These are phyloP conservation scores for Amaranthus hypochondriacus DNA, from an alignment of 148 eudicot species.

Conservation along the genomic window DNA sequence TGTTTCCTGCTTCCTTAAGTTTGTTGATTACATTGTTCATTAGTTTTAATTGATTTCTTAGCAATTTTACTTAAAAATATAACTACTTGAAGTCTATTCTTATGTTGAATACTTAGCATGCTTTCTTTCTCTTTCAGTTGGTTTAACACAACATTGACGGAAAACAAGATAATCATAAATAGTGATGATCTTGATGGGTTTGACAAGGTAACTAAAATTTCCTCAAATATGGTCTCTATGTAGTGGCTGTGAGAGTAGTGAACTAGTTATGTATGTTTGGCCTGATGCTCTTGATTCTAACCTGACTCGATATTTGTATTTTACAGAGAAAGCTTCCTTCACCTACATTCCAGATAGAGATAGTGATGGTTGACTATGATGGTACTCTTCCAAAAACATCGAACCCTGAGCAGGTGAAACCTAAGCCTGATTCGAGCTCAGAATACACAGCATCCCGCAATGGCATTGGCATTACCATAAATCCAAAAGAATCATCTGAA, in stretches of 20 bases:
- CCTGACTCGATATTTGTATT: background rate
- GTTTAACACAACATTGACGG: slow-evolving; percentile 86
- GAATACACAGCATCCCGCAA: slow-evolving; percentile 29
- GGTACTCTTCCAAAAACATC: slow-evolving; percentile 40
- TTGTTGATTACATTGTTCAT: background rate
- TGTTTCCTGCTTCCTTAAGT: background rate
- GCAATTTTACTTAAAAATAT: background rate
- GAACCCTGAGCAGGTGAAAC: slow-evolving; percentile 27
- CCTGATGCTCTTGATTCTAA: background rate
- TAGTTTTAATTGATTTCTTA: background rate
- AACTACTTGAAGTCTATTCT: background rate
- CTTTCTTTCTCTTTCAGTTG: slow-evolving; percentile 50
- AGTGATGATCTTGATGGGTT: slow-evolving; percentile 73
- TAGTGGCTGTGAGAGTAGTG: background rate
- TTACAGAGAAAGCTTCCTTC: slow-evolving; percentile 80
- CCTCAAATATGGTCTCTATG: too few relatives aligned
- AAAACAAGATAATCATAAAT: slow-evolving; percentile 49
- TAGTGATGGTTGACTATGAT: slow-evolving; percentile 78
- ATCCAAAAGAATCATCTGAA: slow-evolving; percentile 28
- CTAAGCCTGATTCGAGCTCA: slow-evolving; percentile 29
- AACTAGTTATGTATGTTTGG: background rate
- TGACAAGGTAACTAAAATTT: slow-evolving; percentile 50
- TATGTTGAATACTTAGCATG: background rate
- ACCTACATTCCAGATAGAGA: slow-evolving; percentile 77
- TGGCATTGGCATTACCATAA: slow-evolving; percentile 23